Evolutionary conservation across 1,284 basidiomycete species (phyloP), one percentile per base, ranked within the genome.

Genomic region (Malassezia slooffiae): DNA sequence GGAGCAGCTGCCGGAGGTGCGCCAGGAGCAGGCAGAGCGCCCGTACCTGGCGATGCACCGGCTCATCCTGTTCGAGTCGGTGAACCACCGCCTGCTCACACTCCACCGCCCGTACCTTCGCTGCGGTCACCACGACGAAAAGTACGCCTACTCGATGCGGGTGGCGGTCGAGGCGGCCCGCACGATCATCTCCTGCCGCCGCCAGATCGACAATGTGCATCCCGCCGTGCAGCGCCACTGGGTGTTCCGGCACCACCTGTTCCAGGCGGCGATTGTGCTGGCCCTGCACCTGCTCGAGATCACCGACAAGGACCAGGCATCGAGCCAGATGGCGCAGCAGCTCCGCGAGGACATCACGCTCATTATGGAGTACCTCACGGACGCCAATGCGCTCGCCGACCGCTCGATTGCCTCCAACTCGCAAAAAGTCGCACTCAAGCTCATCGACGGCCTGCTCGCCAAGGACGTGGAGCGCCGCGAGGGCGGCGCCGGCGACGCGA

Each of bases 211-310:
- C 29, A 50, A 50, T 38, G 45, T 50, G 17, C 46, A 48, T 32
- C 41, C 46, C 4, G 19, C 46, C 17, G 46, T 48, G 12, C 46
- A 48, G 29, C 39, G 39, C 9, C 46, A 48, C 24, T 21, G 38
- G 3, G 27, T 88, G 72, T 77, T 87, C 21, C 72, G 76, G 12
- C 72, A 73, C 54, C 62, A 70, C 29, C 79, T 58, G 80, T 83
- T 89, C 43, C 79, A 78, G 53, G 74, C 69, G 3, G 79, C 79
- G 8, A 79, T 89, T 38, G 76, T 79, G 4, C 81, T 90, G 57
- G 80, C 89, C 51, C 83, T 87, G 81, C 84, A 84, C 62, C 74
- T 88, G 12, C 75, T 89, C 52, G 85, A 85, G 67, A 74, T 90
- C 30, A 80, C 82, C 10, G 82, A 86, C 62, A 84, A 87, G 70